Conservation (phyloP, 176 grass and related monocot genomes). For the Eragrostis nindensis region DNA sequence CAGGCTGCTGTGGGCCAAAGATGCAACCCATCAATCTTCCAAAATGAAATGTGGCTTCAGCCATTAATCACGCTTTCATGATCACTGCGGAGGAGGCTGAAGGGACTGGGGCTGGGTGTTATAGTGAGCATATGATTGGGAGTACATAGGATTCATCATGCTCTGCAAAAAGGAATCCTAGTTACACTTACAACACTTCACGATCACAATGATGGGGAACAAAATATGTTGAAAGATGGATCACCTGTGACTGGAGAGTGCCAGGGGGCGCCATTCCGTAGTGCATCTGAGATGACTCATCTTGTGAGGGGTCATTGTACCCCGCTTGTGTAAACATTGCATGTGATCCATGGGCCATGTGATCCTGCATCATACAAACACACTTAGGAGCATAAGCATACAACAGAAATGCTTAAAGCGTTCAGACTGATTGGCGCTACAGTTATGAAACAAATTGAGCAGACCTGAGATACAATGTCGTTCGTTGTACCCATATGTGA, state of each 20-base stretch:
- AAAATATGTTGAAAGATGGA: slow-evolving; percentile 7
- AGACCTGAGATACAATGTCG: slow-evolving; percentile 91
- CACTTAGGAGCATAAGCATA: slow-evolving; percentile 9
- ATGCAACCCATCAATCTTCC: slow-evolving; percentile 59
- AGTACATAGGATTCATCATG: slow-evolving; percentile 87
- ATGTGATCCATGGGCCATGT: slow-evolving; percentile 89
- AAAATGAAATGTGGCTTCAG: slow-evolving; percentile 57
- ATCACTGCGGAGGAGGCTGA: slow-evolving; percentile 83
- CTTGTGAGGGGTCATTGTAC: slow-evolving; percentile 86
- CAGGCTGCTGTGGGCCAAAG: slow-evolving; percentile 63
- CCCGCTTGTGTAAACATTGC: slow-evolving; percentile 92
- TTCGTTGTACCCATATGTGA: slow-evolving; percentile 74
- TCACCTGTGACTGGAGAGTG: slow-evolving; percentile 94
- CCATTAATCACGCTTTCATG: slow-evolving; percentile 53
- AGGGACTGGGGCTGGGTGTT: slow-evolving; percentile 91
- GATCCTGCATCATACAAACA: slow-evolving; percentile 71
- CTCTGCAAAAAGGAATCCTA: slow-evolving; percentile 53
- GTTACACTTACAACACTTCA: background rate
- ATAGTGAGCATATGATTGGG: slow-evolving; percentile 86
- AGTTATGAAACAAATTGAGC: slow-evolving; percentile 9
- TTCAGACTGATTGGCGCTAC: background rate
- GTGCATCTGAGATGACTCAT: slow-evolving; percentile 90
- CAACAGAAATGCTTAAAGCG: slow-evolving; percentile 2
- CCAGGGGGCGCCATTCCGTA: slow-evolving; percentile 64
- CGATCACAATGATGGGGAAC: background rate